Evolutionary conservation across 768 basidiomycete genomes (phyloP), one percentile per base, ranked within the genome.

Genomic region (Suillus variegatus): DNA sequence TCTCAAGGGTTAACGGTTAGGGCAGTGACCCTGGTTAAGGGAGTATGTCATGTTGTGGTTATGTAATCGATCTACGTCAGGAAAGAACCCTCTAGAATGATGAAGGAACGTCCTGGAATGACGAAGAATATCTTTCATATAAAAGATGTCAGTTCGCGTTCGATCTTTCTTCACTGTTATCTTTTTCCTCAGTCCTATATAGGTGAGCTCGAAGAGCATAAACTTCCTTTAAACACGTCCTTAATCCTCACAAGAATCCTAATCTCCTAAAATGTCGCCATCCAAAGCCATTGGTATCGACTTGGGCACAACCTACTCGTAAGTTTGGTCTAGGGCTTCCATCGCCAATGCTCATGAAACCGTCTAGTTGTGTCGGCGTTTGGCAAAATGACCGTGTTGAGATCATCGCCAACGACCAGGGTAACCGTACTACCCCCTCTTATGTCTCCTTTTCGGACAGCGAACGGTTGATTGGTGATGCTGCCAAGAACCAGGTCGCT

Each of bases 321-420:
- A 76, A 70, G 91, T 85, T 13, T 54, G 16, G 16, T 54, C 10
- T 32, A 32, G 14, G 14, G 28, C 25, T 1, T 38, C 36, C 61
- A 55, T 47, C 12, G 35, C 5, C 9, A 14, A 14, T 41, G 36
- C 69, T 44, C 43, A 64, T 67, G 25, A 46, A 66, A 57, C 55
- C 74, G 62, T 66, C 36, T 77, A 95, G 93, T n/a, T 98, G 96
- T 80, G 97, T 98, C 73, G 97, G 93, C 86, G 96, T 99, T 68
- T 99, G 96, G 95, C 94, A 96, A 86, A 95, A 97, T 75, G 97
- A 99, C 84, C 93, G 96, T 77, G 96, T 97, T 70, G 96, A 97
- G 82, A 97, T 97, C 84, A 98, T 98, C 77, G 92, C 92, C 81
- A 94, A 94, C 74, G 92, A 94, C 80, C 93, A 94, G 84, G 92